phyloP scores from a whole-genome alignment of 805 yeast genomes.

The Saturnispora halmiae region DNA sequence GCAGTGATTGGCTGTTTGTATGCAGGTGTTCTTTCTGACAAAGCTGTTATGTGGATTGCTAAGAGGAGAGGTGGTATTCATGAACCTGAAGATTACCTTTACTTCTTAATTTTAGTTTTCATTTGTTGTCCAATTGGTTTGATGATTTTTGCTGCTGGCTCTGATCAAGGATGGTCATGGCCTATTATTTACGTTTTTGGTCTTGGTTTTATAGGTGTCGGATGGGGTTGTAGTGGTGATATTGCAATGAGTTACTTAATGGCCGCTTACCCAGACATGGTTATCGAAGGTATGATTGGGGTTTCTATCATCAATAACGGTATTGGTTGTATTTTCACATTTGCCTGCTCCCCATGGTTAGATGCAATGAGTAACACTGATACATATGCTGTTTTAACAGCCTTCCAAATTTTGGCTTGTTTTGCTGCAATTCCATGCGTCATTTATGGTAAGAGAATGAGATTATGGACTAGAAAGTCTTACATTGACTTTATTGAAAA shows the following conservation, averaged over 20 bases:
- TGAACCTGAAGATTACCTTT: constrained; percentile 59
- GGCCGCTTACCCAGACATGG: constrained; percentile 63
- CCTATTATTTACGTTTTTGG: constrained; percentile 46
- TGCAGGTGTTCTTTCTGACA: constrained; percentile 53
- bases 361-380: constrained; percentile 47
- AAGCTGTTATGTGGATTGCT: constrained; percentile 53
- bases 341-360: constrained; percentile 54
- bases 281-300: constrained; percentile 64
- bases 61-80: constrained; percentile 50
- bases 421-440: constrained; percentile 41
- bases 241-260: constrained; percentile 57
- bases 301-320: constrained; percentile 56
- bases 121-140: constrained; percentile 54
- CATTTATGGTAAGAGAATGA: constrained; percentile 42
- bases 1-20: constrained; percentile 58
- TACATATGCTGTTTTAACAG: constrained; percentile 54
- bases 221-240: constrained; percentile 66
- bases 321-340: constrained; percentile 58
- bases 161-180: constrained; percentile 47
- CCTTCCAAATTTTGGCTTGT: constrained; percentile 47
- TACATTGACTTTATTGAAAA: constrained; percentile 46
- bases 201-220: constrained; percentile 56
- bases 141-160: constrained; percentile 57
- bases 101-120: constrained; percentile 47
- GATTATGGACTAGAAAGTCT: constrained; percentile 48